Base-by-base conservation (phyloP, 306 rosid species). In the Pachyrhizus erosus region DNA sequence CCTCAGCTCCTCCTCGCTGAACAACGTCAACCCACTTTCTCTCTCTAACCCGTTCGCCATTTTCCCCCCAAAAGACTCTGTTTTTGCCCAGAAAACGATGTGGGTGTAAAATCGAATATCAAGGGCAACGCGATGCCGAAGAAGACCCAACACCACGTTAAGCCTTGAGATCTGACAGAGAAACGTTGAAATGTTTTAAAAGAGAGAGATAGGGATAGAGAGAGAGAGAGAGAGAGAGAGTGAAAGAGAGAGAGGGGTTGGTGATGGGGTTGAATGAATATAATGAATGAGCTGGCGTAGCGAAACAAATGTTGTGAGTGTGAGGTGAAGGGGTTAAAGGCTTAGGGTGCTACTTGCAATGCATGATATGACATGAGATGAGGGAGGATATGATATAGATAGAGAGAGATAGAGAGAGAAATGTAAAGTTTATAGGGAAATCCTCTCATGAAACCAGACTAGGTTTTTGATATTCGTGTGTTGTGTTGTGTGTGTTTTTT, bases 1-100 rank as follows among this genome's bases (percentile, higher is more conserved):
- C 5, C 88, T 90, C 80, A 95, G 89, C 88, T 95, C 98, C 61
- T 93, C 98, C 9, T 93, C 98, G 77, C 92, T 90, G 85, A 95
- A 95, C 82, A 95, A 68, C 55, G 83, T 34, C 79, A 82, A 70
- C 92, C 87, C 97, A 82, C 58, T 85, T 31, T 80, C 98, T 29
- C 82, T 84, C 81, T 88, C 98, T 7, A 84, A 72, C 43, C 80
- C 93, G 74, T 80, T 91, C 65, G 91, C 95, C 98, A 94, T 94
- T 87, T 78, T 81, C 55, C 46, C 48, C 39, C 7, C 17, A 43
- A 77, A 83, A 78, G 74, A 77, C 90, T 83, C 88, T 85, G 91
- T 82, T 85, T 91, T 86, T 79, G 31, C 49, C 55, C 17, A 82
- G 61, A 71, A 73, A 57, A 77, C 51, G 46, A 70, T 48, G 87